Conservation (phyloP, 2,329 filamentous ascomycete species). For the Orbilia quercus region DNA sequence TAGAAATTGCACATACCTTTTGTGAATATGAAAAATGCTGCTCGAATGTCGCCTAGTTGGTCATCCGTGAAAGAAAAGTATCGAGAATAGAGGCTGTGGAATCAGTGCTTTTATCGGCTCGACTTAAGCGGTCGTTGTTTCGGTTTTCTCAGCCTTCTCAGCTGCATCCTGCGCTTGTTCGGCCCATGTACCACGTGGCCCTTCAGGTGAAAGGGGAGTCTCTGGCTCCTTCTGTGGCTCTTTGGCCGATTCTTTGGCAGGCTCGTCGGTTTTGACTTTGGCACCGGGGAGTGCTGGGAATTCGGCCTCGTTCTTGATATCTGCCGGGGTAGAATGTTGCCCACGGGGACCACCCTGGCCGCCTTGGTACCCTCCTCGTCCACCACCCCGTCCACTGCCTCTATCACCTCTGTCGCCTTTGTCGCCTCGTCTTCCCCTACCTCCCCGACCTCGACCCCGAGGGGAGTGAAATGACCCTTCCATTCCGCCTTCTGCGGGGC, state of each 20-base stretch:
- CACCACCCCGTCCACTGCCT: slow-evolving; percentile 49
- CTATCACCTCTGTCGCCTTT: slow-evolving; percentile 60
- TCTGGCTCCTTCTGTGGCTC: slow-evolving; percentile 9
- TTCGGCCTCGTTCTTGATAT: slow-evolving; percentile 50
- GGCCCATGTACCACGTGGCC: slow-evolving; percentile 50
- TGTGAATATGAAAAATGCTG: not conserved
- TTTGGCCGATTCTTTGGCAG: slow-evolving; percentile 5
- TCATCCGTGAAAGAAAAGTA: slow-evolving; percentile 1
- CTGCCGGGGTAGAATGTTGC: slow-evolving; percentile 23
- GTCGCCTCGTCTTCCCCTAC: slow-evolving; percentile 60
- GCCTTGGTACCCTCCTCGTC: slow-evolving; percentile 57
- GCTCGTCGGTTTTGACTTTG: slow-evolving; percentile 28
- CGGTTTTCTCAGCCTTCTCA: slow-evolving; percentile 47
- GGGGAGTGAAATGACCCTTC: slow-evolving; percentile 30
- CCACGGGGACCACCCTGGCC: not conserved
- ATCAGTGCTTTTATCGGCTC: not conserved
- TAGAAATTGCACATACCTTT: slow-evolving; percentile 2
- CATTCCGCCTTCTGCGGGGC: slow-evolving; percentile 8
- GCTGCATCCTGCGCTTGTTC: slow-evolving; percentile 53
- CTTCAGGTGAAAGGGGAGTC: slow-evolving; percentile 42
- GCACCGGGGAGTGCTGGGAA: slow-evolving; percentile 52
- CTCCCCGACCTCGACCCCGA: slow-evolving; percentile 31
- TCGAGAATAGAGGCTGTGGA: not conserved
- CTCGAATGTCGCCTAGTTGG: not conserved
- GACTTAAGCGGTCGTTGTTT: slow-evolving; percentile 17